Percentiles rank a stretch among this genome's conserved stretches.
These are phyloP conservation scores for Aphanocladium album DNA, from an alignment of 2,329 filamentous ascomycete genomes.

Conservation along the genomic window DNA sequence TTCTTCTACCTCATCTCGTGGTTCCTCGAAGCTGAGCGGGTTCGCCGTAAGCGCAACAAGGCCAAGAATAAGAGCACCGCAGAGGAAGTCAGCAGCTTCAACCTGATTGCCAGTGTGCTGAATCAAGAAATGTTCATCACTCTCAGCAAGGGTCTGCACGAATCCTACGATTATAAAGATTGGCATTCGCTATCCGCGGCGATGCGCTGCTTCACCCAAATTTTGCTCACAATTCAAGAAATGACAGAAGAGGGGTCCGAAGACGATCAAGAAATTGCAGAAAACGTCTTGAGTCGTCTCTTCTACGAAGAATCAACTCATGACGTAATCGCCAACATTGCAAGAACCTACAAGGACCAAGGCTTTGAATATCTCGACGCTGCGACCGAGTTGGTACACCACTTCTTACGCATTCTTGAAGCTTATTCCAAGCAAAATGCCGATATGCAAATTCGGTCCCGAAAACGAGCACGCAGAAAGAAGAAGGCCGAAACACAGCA, in stretches of 20 bases:
- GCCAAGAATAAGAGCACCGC: constrained; percentile 39
- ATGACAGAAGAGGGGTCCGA: constrained; percentile 81
- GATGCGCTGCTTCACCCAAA: constrained; percentile 93
- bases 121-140: constrained; percentile 94
- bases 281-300: constrained; percentile 94
- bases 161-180: constrained; percentile 72
- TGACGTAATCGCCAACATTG: constrained; percentile 74
- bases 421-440: constrained; percentile 91
- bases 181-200: constrained; percentile 84
- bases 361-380: constrained; percentile 91
- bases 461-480: constrained; percentile 66
- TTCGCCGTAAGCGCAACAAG: constrained; percentile 58
- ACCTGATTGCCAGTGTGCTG: constrained; percentile 80
- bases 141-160: constrained; percentile 76
- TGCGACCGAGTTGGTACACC: constrained; percentile 82
- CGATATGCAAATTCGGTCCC: constrained; percentile 86
- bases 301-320: constrained; percentile 97
- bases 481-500: constrained; percentile 47
- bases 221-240: constrained; percentile 84
- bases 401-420: constrained; percentile 88
- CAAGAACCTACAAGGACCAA: constrained; percentile 86
- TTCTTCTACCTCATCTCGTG: constrained; percentile 91
- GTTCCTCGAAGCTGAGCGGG: constrained; percentile 84
- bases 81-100: constrained; percentile 69
- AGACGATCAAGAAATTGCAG: constrained; percentile 95